Base-by-base conservation (phyloP, 1,284 basidiomycete species). In the Schizopora paradoxa region DNA sequence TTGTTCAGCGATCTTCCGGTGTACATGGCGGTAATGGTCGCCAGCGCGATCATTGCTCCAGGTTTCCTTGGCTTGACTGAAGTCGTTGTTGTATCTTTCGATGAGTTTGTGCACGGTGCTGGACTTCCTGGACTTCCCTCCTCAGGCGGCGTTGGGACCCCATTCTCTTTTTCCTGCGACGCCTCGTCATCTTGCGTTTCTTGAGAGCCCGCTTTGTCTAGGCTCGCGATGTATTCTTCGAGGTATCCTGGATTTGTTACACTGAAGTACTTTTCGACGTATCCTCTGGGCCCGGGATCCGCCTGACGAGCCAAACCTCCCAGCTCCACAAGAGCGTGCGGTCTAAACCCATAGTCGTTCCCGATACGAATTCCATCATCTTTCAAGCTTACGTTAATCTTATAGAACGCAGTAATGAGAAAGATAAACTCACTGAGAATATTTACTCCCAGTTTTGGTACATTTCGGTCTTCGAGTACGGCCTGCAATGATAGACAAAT, bases 301-400 rank as follows among this genome's bases (percentile, higher is more conserved):
- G 71, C 74, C 28, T 66, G 62, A 3, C 59, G 57, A 2, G 76
- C 76, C 11, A 82, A 58, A 1, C 61, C 63, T 2, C 74, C 76
- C 2, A 83, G 74, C 50, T 83, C 80, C 7, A 82, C 68, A 2
- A 81, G 68, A 34, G 69, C 71, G 18, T 63, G 60, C 6, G 73
- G 61, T 26, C 66, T 58, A 45, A 84, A 67, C n/a, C 75, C 77
- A 53, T 71, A 82, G 56, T 83, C 80, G 18, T 68, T 62, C 51
- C 72, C 76, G 3, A 83, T 66, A 52, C 82, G 83, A 53, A 67
- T 65, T 5, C 77, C 81, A 29, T 84, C 81, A 41, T 73, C 80
- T 82, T 6, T 18, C 8, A 26, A 46, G n/a, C 6, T 8, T 11
- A 41, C 16, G 28, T 6, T 40, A 14, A 35, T 43, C 26, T 37